phyloP scores from a whole-genome alignment of 2,329 filamentous ascomycete genomes.

The Colletotrichum falcatum region DNA sequence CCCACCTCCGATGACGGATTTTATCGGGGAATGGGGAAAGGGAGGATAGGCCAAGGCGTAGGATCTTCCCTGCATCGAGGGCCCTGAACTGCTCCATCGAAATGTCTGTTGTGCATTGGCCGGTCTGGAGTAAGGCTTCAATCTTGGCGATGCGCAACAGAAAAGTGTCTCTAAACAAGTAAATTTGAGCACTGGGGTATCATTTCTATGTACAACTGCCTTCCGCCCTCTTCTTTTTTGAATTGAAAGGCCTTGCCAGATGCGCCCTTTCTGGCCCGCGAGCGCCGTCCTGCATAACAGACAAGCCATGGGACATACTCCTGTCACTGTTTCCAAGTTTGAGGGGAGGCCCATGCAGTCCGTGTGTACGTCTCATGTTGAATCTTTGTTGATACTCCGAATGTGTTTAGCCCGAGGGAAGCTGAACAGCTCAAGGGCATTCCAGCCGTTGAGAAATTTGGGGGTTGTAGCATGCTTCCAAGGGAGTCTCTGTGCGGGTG shows the following conservation, averaged over 20 bases:
- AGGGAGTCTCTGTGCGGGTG: background rate
- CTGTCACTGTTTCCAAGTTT: slow-evolving; percentile 27
- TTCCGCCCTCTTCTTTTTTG: slow-evolving; percentile 6
- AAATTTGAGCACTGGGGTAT: slow-evolving; percentile 39
- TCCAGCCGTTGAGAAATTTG: background rate
- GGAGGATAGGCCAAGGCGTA: background rate
- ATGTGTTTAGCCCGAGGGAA: background rate
- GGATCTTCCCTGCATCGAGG: too few relatives aligned
- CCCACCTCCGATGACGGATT: too few relatives aligned
- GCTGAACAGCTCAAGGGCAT: background rate
- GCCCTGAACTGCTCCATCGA: too few relatives aligned
- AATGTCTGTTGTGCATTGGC: background rate
- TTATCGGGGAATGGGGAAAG: too few relatives aligned
- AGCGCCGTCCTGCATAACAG: slow-evolving; percentile 27
- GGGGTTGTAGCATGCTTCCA: background rate
- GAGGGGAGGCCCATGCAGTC: background rate
- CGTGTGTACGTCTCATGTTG: slow-evolving; percentile 1
- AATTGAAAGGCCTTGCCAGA: slow-evolving; percentile 11
- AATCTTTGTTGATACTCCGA: background rate
- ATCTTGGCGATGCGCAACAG: background rate
- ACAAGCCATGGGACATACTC: background rate
- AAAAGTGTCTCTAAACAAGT: slow-evolving; percentile 1
- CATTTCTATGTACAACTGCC: slow-evolving; percentile 37
- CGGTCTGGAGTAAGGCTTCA: background rate
- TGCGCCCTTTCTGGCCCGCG: slow-evolving; percentile 19